Conservation (phyloP, 2,329 filamentous ascomycete species). For the Calycina herbarum region DNA sequence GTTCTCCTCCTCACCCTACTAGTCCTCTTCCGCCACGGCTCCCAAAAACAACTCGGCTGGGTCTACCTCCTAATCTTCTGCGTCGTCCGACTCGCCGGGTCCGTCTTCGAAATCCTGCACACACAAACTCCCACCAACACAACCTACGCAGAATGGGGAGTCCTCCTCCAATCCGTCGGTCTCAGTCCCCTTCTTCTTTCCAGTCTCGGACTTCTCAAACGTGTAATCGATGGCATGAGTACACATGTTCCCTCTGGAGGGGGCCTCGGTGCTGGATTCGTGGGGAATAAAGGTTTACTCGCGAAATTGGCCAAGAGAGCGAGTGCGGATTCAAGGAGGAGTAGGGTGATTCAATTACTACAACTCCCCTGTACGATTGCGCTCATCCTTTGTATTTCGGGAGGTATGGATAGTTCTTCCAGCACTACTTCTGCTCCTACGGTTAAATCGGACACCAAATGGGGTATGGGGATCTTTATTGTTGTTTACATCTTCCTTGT, state of each 20-base stretch:
- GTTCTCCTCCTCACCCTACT: conserved; percentile 27
- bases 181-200: conserved; percentile 33
- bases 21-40: conserved; percentile 29
- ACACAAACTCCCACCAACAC: conserved; percentile 27
- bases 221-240: conserved; percentile 24
- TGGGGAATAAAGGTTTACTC: conserved; percentile 19
- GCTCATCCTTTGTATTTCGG: conserved; percentile 35
- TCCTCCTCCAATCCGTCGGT: conserved; percentile 34
- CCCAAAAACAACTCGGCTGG: conserved; percentile 38
- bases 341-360: conserved; percentile 32
- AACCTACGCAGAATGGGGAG: conserved; percentile 36
- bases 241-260: conserved; percentile 21
- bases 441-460: conserved; percentile 27
- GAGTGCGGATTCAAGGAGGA: conserved; percentile 30
- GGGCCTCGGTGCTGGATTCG: neutral
- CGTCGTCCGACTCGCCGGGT: conserved; percentile 35
- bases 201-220: conserved; percentile 31
- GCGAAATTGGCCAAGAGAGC: conserved; percentile 24
- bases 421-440: conserved; percentile 20
- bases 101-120: conserved; percentile 35
- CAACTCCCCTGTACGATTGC: conserved; percentile 33
- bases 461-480: conserved; percentile 35
- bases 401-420: conserved; percentile 29
- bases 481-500: conserved; percentile 32
- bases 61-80: conserved; percentile 40